A percentile compares a stretch with the other conserved stretches of the same genome.
Conservation (phyloP, 2,329 filamentous ascomycete species). For the Triangularia verruculosa region DNA sequence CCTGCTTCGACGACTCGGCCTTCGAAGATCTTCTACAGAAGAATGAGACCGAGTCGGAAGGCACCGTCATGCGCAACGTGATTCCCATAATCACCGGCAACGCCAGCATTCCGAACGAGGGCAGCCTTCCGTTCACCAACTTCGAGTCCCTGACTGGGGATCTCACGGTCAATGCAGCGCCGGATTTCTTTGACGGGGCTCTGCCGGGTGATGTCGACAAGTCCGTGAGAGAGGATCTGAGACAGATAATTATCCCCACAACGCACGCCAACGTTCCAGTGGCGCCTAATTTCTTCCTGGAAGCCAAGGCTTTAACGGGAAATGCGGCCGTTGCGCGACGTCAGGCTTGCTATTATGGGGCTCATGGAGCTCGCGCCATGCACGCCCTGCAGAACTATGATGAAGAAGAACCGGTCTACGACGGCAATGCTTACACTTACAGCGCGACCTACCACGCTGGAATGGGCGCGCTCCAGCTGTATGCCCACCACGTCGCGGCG, state of each 20-base stretch:
- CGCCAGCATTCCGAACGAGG: slow-evolving; percentile 7
- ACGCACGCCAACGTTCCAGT: slow-evolving; percentile 20
- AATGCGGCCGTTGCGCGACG: slow-evolving; percentile 12
- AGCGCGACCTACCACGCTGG: slow-evolving; percentile 35
- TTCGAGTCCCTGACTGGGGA: slow-evolving; percentile 5
- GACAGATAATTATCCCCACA: slow-evolving; percentile 22
- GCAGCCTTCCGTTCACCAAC: slow-evolving; percentile 7
- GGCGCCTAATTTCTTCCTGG: slow-evolving; percentile 24
- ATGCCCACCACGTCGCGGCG: slow-evolving; percentile 11
- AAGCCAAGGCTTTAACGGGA: slow-evolving; percentile 13
- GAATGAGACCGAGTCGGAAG: slow-evolving; percentile 16
- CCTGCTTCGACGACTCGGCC: slow-evolving; percentile 22
- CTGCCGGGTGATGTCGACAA: slow-evolving; percentile 8
- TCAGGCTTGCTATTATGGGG: slow-evolving; percentile 39
- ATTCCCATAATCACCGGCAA: slow-evolving; percentile 14
- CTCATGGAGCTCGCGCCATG: slow-evolving; percentile 35
- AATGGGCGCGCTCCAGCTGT: slow-evolving; percentile 12
- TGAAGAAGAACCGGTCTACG: slow-evolving; percentile 32
- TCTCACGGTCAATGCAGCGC: not conserved
- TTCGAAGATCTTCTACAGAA: slow-evolving; percentile 23
- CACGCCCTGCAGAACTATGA: slow-evolving; percentile 37
- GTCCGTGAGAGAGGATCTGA: slow-evolving; percentile 12
- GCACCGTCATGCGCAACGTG: slow-evolving; percentile 3
- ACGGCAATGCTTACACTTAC: slow-evolving; percentile 32
- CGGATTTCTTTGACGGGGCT: slow-evolving; percentile 23